These are phyloP conservation scores for Penicillium macrosclerotiorum DNA, from an alignment of 495 filamentous ascomycete species.

Conservation along the genomic window DNA sequence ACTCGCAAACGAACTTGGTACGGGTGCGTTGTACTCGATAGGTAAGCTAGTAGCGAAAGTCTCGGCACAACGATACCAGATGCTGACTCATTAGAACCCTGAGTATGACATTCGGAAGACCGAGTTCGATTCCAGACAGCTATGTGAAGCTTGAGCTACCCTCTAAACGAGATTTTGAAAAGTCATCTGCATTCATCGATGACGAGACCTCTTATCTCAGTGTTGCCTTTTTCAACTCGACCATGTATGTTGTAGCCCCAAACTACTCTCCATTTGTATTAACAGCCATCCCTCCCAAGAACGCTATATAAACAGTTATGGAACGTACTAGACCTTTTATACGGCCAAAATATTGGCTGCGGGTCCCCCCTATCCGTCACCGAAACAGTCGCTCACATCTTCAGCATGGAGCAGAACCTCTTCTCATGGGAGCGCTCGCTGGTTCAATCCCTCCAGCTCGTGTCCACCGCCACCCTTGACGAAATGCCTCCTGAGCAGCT, in stretches of 20 bases:
- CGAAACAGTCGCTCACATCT: constrained; percentile 12
- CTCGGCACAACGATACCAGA: neutral
- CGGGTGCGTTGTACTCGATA: constrained; percentile 44
- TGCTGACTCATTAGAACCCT: constrained; percentile 27
- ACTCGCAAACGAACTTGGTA: constrained; percentile 46
- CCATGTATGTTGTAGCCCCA: constrained; percentile 22
- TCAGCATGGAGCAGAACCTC: constrained; percentile 11
- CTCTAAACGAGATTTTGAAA: constrained; percentile 18
- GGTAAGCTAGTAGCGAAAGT: constrained; percentile 18
- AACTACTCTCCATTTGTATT: neutral
- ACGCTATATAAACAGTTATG: constrained; percentile 10
- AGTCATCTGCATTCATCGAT: constrained; percentile 12
- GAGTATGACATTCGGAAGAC: constrained; percentile 48
- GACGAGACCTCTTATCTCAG: constrained; percentile 13
- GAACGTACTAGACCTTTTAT: constrained; percentile 10
- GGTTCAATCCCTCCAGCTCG: constrained; percentile 7
- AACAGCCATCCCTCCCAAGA: neutral
- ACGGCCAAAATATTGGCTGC: constrained; percentile 11
- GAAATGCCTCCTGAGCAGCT: constrained; percentile 4
- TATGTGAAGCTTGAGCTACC: constrained; percentile 34
- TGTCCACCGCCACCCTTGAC: constrained; percentile 2
- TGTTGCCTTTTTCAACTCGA: constrained; percentile 31
- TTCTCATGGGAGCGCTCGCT: constrained; percentile 8
- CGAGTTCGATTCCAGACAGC: constrained; percentile 31
- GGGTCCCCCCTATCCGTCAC: constrained; percentile 3